A percentile compares a stretch with the other conserved stretches of the same genome.
These are phyloP conservation scores for Pythium brachiatum DNA, from an alignment of 352 stramenopile species.

Conservation along the genomic window DNA sequence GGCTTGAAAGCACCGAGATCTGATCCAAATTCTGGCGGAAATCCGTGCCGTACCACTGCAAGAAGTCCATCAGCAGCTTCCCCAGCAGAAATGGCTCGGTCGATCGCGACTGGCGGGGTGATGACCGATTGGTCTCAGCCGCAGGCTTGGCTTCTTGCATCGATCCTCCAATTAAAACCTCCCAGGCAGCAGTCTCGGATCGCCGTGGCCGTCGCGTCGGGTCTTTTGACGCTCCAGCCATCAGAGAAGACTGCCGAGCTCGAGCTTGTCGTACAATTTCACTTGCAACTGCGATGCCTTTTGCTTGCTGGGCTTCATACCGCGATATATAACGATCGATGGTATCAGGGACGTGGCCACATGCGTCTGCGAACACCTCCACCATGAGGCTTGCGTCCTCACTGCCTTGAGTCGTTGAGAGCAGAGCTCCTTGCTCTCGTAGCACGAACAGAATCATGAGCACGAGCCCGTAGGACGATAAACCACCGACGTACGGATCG, in stretches of 20 bases:
- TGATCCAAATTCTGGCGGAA: slow-evolving; percentile 74
- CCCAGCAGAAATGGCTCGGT: slow-evolving; percentile 48
- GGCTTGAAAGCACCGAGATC: slow-evolving; percentile 42
- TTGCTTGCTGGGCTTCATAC: slow-evolving; percentile 32
- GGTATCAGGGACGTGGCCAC: background rate
- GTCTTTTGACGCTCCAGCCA: slow-evolving; percentile 28
- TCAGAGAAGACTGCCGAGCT: slow-evolving; percentile 27
- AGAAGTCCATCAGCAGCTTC: slow-evolving; percentile 81
- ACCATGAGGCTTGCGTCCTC: slow-evolving; percentile 12
- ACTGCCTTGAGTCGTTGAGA: slow-evolving; percentile 12
- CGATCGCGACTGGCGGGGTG: slow-evolving; percentile 18
- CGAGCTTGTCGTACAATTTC: slow-evolving; percentile 54
- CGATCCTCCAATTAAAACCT: slow-evolving; percentile 1
- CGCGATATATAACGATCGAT: slow-evolving; percentile 17
- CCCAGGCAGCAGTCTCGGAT: slow-evolving; percentile 14
- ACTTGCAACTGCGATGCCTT: slow-evolving; percentile 44
- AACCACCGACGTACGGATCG: slow-evolving; percentile 87
- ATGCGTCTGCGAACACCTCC: background rate
- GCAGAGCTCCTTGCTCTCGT: slow-evolving; percentile 54
- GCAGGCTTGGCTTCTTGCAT: background rate
- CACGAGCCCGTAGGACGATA: slow-evolving; percentile 87
- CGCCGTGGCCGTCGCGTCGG: slow-evolving; percentile 7
- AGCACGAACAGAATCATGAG: slow-evolving; percentile 77
- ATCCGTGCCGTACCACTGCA: slow-evolving; percentile 84
- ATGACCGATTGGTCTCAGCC: background rate